Conservation (phyloP, 768 basidiomycete genomes). For the Inosperma sp. region DNA sequence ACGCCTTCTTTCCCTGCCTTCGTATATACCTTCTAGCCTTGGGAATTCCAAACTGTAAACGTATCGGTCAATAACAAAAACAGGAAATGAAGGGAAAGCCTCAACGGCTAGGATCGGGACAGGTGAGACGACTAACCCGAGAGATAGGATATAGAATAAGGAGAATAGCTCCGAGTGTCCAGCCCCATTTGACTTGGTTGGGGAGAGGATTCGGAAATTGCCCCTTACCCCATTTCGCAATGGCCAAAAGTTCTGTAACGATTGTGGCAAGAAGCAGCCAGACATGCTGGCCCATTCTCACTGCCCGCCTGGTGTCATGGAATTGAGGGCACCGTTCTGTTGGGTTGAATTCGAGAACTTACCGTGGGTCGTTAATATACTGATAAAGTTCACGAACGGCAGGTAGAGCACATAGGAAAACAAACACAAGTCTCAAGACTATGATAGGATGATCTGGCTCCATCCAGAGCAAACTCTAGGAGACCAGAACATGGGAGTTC, state of each 20-base stretch:
- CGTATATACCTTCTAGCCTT: constrained; percentile 50
- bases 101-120: neutral
- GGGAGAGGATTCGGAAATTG: constrained; percentile 66
- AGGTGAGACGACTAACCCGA: constrained; percentile 42
- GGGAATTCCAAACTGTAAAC: constrained; percentile 60
- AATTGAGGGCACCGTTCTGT: constrained; percentile 8
- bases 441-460: constrained; percentile 87
- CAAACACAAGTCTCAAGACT: constrained; percentile 63
- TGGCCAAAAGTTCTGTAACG: constrained; percentile 72
- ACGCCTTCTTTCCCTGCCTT: constrained; percentile 32
- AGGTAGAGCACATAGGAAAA: constrained; percentile 84
- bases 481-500: neutral
- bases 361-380: constrained; percentile 81
- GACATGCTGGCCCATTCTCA: constrained; percentile 85
- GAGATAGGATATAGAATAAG: constrained; percentile 66
- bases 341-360: constrained; percentile 23
- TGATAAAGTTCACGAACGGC: constrained; percentile 81
- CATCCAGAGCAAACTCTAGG: constrained; percentile 70
- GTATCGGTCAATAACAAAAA: neutral
- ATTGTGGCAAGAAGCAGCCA: constrained; percentile 88
- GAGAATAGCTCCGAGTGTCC: constrained; percentile 53
- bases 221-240: constrained; percentile 77
- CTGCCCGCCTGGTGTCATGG: constrained; percentile 53
- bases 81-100: neutral
- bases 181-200: constrained; percentile 55